Evolutionary conservation across 179 eudicot species (phyloP).

Genomic region (Spinacia oleracea): DNA sequence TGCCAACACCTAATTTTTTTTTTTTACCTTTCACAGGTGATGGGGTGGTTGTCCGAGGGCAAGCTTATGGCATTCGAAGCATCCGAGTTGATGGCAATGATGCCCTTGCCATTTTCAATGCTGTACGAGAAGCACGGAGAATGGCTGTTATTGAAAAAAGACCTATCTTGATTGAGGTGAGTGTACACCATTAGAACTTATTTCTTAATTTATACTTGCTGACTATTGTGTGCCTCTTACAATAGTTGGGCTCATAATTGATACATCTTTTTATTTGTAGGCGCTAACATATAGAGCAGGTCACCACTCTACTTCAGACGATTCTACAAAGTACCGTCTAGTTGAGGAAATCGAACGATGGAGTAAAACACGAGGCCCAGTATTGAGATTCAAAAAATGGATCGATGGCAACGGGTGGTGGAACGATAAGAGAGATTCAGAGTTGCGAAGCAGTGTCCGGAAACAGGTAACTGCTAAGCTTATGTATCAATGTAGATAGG

Average conservation of each 20-base stretch:
- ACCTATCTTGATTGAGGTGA: conserved; percentile 71
- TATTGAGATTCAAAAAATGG: conserved; percentile 73
- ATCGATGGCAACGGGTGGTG: conserved; percentile 75
- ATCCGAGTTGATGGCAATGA: conserved; percentile 88
- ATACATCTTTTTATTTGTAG: conserved; percentile 29
- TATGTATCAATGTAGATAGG: background rate
- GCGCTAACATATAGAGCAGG: conserved; percentile 83
- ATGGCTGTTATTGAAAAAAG: conserved; percentile 56
- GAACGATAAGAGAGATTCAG: conserved; percentile 63
- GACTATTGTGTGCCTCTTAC: background rate
- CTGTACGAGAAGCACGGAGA: conserved; percentile 62
- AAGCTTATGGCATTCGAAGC: conserved; percentile 73
- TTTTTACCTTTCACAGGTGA: conserved; percentile 53
- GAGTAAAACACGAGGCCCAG: conserved; percentile 56
- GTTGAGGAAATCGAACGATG: conserved; percentile 72
- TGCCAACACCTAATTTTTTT: background rate
- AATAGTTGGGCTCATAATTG: background rate
- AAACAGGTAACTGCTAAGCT: conserved; percentile 51
- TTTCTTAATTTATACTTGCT: background rate
- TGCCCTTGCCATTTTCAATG: conserved; percentile 71
- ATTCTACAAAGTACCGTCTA: conserved; percentile 83
- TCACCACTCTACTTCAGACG: conserved; percentile 91
- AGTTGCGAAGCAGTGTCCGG: conserved; percentile 44
- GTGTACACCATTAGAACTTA: background rate
- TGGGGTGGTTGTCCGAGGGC: conserved; percentile 77